These are phyloP conservation scores for Stephanodiscus minutulus DNA, from an alignment of 108 stramenopile species.

Conservation along the genomic window DNA sequence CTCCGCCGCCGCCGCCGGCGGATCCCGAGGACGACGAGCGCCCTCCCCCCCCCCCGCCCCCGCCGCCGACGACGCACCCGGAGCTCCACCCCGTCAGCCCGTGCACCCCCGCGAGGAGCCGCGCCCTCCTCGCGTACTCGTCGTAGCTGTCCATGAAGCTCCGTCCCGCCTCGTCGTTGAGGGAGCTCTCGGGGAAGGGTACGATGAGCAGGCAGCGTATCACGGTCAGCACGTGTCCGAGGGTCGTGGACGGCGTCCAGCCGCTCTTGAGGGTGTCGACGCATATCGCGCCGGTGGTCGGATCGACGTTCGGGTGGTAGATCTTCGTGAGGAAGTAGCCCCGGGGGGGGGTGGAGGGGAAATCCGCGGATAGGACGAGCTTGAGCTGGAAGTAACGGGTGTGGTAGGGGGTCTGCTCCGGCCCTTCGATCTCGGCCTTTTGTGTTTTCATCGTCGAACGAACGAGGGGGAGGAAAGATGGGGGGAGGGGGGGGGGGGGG, in stretches of 20 bases:
- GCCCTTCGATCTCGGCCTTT: slow-evolving; percentile 94
- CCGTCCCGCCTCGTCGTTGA: slow-evolving; percentile 99
- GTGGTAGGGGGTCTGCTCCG: slow-evolving; percentile 95
- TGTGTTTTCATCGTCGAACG: no score
- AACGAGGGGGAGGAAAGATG: neutral
- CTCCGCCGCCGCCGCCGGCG: neutral
- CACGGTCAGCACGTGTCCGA: slow-evolving; percentile 94
- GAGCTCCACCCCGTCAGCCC: slow-evolving; percentile 54
- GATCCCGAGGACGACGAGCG: neutral
- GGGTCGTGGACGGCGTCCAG: slow-evolving; percentile 88
- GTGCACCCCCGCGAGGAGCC: slow-evolving; percentile 94
- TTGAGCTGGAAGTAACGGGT: slow-evolving; percentile 93
- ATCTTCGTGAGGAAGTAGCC: slow-evolving; percentile 98
- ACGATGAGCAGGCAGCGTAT: slow-evolving; percentile 98
- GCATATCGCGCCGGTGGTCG: slow-evolving; percentile 95
- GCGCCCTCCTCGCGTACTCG: slow-evolving; percentile 93
- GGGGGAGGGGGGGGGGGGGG: neutral
- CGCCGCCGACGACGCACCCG: neutral
- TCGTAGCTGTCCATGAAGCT: slow-evolving; percentile 99
- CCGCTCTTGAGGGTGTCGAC: slow-evolving; percentile 99
- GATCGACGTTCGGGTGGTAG: slow-evolving; percentile 98
- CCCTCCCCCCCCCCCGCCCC: neutral
- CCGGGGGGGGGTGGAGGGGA: slow-evolving; percentile 92
- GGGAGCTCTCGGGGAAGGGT: slow-evolving; percentile 97
- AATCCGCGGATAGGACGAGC: slow-evolving; percentile 84